Evolutionary conservation across 176 grass and related monocot genomes (phyloP).

Genomic region (Themeda triandra): DNA sequence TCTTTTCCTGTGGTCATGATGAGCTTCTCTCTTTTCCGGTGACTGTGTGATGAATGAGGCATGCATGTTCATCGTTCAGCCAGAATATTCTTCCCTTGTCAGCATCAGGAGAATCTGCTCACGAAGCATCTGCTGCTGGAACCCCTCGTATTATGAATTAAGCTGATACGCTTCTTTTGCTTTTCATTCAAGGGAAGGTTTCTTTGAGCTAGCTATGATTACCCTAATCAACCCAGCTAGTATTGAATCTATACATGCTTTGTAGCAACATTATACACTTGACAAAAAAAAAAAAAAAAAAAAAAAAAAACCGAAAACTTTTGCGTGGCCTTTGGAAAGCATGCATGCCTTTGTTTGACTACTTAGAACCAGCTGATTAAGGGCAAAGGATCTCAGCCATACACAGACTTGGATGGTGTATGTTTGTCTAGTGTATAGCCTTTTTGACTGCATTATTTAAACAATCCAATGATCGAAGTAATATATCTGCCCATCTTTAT

Average conservation of each 20-base stretch:
- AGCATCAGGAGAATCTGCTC: conserved; percentile 6
- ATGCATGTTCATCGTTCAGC: not conserved
- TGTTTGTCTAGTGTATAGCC: conserved; percentile 5
- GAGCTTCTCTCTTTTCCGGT: not conserved
- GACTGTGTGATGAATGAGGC: not conserved
- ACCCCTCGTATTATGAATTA: not conserved
- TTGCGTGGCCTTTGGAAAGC: not conserved
- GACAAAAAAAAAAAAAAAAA: not conserved
- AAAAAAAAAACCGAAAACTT: not conserved
- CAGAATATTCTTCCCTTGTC: conserved; percentile 20
- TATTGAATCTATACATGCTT: not conserved
- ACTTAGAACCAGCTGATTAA: not conserved
- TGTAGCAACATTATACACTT: not conserved
- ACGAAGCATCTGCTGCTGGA: not conserved
- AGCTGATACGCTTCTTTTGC: not conserved
- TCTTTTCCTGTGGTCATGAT: not conserved
- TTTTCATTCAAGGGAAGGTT: not conserved
- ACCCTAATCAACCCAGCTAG: not conserved
- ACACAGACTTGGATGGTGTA: not conserved
- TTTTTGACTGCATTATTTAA: not conserved
- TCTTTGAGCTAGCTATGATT: conserved; percentile 3
- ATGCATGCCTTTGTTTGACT: not conserved
- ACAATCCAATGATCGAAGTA: not conserved
- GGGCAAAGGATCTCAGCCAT: not conserved
- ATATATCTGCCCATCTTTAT: not conserved